phyloP scores from a whole-genome alignment of 306 rosid genomes.

The Fagus crenata region DNA sequence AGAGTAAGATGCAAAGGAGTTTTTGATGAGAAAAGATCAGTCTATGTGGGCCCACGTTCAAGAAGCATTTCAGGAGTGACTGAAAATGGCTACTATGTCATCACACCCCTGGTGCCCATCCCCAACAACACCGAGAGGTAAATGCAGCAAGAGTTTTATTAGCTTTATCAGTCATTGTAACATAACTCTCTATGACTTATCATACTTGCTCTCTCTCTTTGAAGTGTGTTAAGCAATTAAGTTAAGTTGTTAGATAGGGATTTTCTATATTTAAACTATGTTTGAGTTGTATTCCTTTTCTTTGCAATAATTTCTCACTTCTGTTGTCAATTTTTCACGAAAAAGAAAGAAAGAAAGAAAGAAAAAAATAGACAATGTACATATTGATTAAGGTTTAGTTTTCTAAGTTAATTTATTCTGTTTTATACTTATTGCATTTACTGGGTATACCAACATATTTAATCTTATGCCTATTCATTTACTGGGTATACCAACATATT shows the following conservation, averaged over 20 bases:
- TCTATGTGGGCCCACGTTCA: constrained; percentile 92
- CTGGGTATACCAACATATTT: too few species aligned
- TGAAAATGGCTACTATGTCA: constrained; percentile 85
- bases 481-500: too few species aligned
- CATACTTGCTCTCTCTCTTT: background rate
- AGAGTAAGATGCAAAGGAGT: constrained; percentile 66
- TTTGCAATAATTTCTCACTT: background rate
- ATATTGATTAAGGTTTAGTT: too few species aligned
- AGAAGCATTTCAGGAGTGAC: constrained; percentile 97
- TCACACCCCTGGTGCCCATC: constrained; percentile 79
- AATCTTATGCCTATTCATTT: too few species aligned
- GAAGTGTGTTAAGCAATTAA: background rate
- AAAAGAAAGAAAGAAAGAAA: too few species aligned
- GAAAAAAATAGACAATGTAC: too few species aligned
- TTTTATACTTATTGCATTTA: too few species aligned
- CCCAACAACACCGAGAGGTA: constrained; percentile 64
- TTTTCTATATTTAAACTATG: background rate
- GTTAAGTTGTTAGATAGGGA: background rate
- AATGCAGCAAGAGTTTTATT: constrained; percentile 13
- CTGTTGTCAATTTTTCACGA: background rate
- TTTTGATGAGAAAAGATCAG: constrained; percentile 74
- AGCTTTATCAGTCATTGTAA: constrained; percentile 14
- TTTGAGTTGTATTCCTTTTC: background rate
- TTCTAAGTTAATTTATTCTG: too few species aligned
- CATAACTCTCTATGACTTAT: background rate